Base-by-base conservation (phyloP, 2,329 filamentous ascomycete genomes). In the Coniosporium tulheliwenetii region DNA sequence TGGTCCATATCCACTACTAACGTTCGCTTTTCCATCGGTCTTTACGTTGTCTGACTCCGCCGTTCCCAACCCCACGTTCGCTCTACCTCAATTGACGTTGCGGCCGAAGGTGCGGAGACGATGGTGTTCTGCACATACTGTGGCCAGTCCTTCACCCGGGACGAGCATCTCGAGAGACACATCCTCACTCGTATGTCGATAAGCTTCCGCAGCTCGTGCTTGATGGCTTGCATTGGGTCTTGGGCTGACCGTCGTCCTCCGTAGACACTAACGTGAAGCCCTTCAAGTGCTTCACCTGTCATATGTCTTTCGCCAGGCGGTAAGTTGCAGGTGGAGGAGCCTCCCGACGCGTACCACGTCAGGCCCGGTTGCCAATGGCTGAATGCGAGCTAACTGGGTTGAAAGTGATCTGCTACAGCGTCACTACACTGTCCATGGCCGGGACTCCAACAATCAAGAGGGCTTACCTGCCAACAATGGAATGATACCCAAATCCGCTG, bases 111-210 rank as follows among this genome's bases (percentile, higher is more conserved):
- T 13, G 32, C 32, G 8, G 10, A 10, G 10, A 33, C 32, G 8
- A 69, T 70, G 66, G 65, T 69, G 29, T 70, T 67, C 52, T 70
- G 67, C 52, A 69, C 67, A 41, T 70, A 70, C 45, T 70, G 67
- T 49, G 67, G 67, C 29, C 64, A 69, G 57, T 66, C 64, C 36
- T 70, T 70, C 47, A 69, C 66, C 36, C 55, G 67, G 48, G 67
- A 69, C 48, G 67, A 70, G 47, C 67, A 70, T 52, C 62, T 69
- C 42, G 66, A 69, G 51, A 56, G 67, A 44, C 67, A 70, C 45
- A 69, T 70, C 42, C 58, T 70, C 10, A 70, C 66, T 43, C 67
- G 66, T 70, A 59, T 45, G 64, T 42, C 8, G 34, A 45, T 48
- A 32, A 51, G 38, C 15, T 43, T 40, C 39, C 43, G 19, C 19